Conservation (phyloP, 495 filamentous ascomycete species). For the Symbiotaphrina buchneri region DNA sequence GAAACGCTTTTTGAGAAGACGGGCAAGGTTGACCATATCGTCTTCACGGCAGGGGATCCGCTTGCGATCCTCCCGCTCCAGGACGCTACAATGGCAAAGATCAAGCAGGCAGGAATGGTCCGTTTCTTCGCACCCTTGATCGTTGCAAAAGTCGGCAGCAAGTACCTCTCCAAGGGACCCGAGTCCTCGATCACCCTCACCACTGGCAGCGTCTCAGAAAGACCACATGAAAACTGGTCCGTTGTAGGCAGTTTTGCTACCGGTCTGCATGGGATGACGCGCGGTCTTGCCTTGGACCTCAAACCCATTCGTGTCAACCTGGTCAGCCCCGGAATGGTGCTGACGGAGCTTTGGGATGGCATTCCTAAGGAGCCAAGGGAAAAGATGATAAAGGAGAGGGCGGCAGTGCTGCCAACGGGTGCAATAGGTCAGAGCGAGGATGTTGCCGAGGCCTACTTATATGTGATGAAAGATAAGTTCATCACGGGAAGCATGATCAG, state of each 20-base stretch:
- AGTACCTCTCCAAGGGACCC: conserved; percentile 17
- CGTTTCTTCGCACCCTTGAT: conserved; percentile 27
- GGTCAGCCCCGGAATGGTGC: conserved; percentile 28
- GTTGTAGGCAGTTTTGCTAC: conserved; percentile 16
- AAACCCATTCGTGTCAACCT: conserved; percentile 35
- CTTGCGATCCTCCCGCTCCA: conserved; percentile 14
- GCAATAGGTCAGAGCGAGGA: conserved; percentile 27
- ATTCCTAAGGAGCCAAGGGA: conserved; percentile 10
- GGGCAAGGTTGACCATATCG: conserved; percentile 30
- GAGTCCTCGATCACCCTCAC: conserved; percentile 30
- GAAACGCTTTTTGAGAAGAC: conserved; percentile 20
- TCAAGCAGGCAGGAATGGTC: conserved; percentile 20
- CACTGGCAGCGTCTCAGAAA: conserved; percentile 20
- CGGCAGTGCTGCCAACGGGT: conserved; percentile 17
- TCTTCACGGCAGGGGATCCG: conserved; percentile 33
- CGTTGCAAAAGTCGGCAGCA: conserved; percentile 24
- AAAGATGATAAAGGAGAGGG: conserved; percentile 13
- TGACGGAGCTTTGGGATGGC: conserved; percentile 25
- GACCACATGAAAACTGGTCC: conserved; percentile 23
- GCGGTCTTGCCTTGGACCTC: conserved; percentile 31
- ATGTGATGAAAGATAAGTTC: conserved; percentile 35
- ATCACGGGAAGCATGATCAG: conserved; percentile 17
- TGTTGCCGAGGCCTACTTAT: conserved; percentile 41
- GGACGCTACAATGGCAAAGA: conserved; percentile 15
- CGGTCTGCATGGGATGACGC: conserved; percentile 18